Evolutionary conservation across 192 early-diverging fungal genomes (phyloP), one percentile per base, ranked within the genome.

Genomic region (Mortierella hygrophila): DNA sequence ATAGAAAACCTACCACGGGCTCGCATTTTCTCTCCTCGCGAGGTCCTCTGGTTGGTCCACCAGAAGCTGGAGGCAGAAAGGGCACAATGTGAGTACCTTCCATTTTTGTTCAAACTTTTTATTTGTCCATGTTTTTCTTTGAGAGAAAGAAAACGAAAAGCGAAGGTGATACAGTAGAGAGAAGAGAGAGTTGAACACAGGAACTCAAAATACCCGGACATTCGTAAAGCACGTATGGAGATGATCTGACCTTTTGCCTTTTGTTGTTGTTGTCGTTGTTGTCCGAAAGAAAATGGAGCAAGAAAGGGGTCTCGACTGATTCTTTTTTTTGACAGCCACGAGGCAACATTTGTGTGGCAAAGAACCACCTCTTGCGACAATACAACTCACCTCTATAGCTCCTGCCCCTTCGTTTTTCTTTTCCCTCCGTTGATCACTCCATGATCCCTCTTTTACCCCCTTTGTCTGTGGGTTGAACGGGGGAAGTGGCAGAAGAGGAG

Each of bases 1-100:
- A 70, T 41, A 70, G 69, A 70, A 70, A 70, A 41, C 69, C n/a
- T 41, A 70, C 69, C 69, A 70, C 69, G 40, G 40, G 40, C 69
- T 42, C 69, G 40, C 35, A 70, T 9, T 42, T 70, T 21, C 21
- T 8, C 6, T 70, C 38, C 15, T 70, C 23, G n/a, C 26, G 60
- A 60, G 60, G 29, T 35, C 11, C 13, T 65, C 26, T 65, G 60
- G 60, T 65, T 65, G 60, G 60, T 65, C 60, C 60, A 65, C 26
- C 11, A 10, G 1, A 65, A 65, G 32, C 60, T 65, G 3, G 11
- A 65, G 60, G 44, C 44, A 46, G 7, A 13, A 44, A 44, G 10
- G 44, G 44, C 38, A 40, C 23, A 65, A 29, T 26, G 60, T 65
- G 60, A 4, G 60, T 65, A 65, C 26, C 13, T 65, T 65, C 60